phyloP scores from a whole-genome alignment of 257 asterid species.

The Solanum megistacrolobum region DNA sequence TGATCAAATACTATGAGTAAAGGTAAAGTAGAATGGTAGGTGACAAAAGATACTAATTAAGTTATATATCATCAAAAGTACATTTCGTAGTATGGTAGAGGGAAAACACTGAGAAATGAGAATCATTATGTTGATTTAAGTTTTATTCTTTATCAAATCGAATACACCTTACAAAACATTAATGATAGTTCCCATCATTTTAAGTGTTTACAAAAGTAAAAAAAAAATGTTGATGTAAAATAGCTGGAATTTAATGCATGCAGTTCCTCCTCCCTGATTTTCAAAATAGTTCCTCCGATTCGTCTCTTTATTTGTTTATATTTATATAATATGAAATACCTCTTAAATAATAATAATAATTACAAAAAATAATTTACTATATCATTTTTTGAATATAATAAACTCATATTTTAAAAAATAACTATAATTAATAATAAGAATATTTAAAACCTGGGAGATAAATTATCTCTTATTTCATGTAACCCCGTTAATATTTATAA shows the following conservation, averaged over 20 bases:
- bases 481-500: not conserved
- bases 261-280: not conserved
- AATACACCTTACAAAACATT: slow-evolving; percentile 3
- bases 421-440: no score
- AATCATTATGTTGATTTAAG: slow-evolving; percentile 5
- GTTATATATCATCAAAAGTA: not conserved
- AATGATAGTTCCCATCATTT: slow-evolving; percentile 17
- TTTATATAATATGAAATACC: no score
- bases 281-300: not conserved
- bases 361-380: no score
- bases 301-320: no score
- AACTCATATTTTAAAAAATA: no score
- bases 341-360: no score
- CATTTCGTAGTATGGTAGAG: not conserved
- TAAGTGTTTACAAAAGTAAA: slow-evolving; percentile 9
- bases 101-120: not conserved
- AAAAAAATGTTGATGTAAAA: slow-evolving; percentile 5
- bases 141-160: not conserved
- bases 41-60: not conserved
- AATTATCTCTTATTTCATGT: not conserved
- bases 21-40: not conserved
- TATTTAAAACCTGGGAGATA: no score
- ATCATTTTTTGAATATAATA: no score
- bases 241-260: not conserved
- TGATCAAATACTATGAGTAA: not conserved